phyloP scores from a whole-genome alignment of 345 rosid genomes.

The Aegle marmelos region DNA sequence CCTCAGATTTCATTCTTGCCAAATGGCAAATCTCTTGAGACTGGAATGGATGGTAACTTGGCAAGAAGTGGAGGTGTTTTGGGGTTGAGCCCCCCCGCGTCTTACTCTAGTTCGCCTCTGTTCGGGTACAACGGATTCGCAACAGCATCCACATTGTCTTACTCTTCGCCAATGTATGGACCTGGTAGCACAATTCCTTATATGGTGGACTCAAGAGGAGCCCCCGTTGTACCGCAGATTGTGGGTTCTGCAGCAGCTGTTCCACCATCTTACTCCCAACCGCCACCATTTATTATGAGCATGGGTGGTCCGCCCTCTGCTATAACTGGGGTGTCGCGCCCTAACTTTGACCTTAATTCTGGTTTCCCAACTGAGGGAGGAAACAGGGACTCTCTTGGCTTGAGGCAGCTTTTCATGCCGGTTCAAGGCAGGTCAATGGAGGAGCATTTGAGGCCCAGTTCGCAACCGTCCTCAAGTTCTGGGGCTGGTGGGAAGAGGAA shows the following conservation, averaged over 20 bases:
- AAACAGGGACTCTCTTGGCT: slow-evolving; percentile 43
- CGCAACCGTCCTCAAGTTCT: slow-evolving; percentile 60
- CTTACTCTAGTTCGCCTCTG: slow-evolving; percentile 57
- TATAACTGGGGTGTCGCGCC: slow-evolving; percentile 50
- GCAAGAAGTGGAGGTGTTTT: slow-evolving; percentile 52
- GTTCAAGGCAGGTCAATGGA: slow-evolving; percentile 49
- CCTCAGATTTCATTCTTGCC: slow-evolving; percentile 45
- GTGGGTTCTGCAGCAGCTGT: slow-evolving; percentile 46
- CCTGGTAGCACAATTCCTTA: slow-evolving; percentile 68
- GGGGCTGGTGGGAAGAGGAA: slow-evolving; percentile 72
- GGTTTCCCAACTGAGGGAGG: slow-evolving; percentile 64
- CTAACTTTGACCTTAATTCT: slow-evolving; percentile 65
- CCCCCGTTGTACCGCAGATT: slow-evolving; percentile 63
- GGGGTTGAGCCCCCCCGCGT: slow-evolving; percentile 49
- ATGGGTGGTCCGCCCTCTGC: slow-evolving; percentile 44
- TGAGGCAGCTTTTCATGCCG: slow-evolving; percentile 63
- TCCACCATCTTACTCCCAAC: slow-evolving; percentile 52
- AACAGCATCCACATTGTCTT: slow-evolving; percentile 49
- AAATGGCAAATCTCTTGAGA: slow-evolving; percentile 59
- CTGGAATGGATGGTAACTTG: slow-evolving; percentile 37
- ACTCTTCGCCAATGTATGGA: slow-evolving; percentile 56
- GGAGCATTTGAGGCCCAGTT: slow-evolving; percentile 51
- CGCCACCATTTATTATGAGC: slow-evolving; percentile 61
- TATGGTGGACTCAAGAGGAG: slow-evolving; percentile 65
- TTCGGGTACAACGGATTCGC: slow-evolving; percentile 58